phyloP scores from a whole-genome alignment of 306 rosid genomes.

The Abrus pulchellus region DNA sequence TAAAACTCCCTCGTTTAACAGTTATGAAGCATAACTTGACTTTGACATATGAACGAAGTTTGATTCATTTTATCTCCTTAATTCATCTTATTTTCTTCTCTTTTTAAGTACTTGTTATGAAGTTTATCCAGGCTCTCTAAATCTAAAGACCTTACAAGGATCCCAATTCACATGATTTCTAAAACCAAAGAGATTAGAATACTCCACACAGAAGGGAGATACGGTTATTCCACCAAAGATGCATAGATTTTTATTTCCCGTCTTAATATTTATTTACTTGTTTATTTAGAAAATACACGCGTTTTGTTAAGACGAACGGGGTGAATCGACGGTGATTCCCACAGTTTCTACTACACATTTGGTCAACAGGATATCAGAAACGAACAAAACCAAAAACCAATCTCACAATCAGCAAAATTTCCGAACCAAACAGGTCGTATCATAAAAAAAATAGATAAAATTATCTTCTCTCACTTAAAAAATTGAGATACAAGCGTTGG shows the following conservation, averaged over 20 bases:
- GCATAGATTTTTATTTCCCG: background rate
- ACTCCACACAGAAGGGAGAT: background rate
- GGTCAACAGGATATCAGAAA: background rate
- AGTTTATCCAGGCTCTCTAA: background rate
- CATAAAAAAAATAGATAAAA: background rate
- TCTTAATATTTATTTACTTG: background rate
- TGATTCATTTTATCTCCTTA: too few relatives aligned
- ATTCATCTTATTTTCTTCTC: too few relatives aligned
- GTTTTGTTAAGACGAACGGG: background rate
- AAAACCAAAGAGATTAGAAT: background rate
- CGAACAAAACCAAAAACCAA: background rate
- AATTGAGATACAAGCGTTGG: background rate
- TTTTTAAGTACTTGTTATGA: too few relatives aligned
- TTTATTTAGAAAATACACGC: background rate
- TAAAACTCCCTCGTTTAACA: too few relatives aligned
- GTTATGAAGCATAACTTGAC: too few relatives aligned
- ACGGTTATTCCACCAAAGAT: background rate
- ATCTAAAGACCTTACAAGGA: background rate
- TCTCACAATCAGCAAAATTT: conserved; percentile 27
- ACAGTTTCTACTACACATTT: background rate
- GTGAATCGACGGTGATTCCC: background rate
- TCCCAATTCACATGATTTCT: conserved; percentile 1
- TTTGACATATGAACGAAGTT: too few relatives aligned
- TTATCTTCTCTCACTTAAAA: background rate
- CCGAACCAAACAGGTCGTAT: background rate